Evolutionary conservation across 2,329 filamentous ascomycete genomes (phyloP), one percentile per base, ranked within the genome.

Genomic region (Monosporascus sp.): DNA sequence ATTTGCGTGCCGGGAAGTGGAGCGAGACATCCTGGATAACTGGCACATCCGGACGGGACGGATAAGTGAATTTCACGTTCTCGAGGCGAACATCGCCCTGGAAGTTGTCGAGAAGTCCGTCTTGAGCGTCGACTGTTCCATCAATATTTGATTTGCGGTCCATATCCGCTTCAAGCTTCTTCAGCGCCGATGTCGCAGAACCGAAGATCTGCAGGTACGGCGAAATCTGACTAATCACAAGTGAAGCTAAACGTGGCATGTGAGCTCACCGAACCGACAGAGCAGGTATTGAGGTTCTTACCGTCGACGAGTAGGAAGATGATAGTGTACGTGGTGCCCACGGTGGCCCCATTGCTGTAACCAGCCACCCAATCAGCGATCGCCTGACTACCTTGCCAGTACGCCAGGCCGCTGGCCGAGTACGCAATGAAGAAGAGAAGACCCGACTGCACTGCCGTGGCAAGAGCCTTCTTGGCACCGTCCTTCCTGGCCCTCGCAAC

Each of bases 361-460:
- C 70, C 68, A 3, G 67, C 64, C 7, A 72, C 67, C 2, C 72
- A 65, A 6, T 70, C 64, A 17, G 72, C 71, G 58, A 77, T 76
- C 46, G 52, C 65, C 53, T 55, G 56, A 57, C 80, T 83, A 45
- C 84, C 84, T 64, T 85, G 79, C 81, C 82, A 88, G 61, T 86
- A 86, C 0, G 84, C 83, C 11, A 87, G 67, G 7, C 79, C 83
- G 60, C 85, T 86, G 5, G 82, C 82, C 2, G 80, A 74, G 58
- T 85, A 86, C 3, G 83, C 81, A 53, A 86, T 77, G 60, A 87
- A 86, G 62, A 85, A 87, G 18, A 86, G 66, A n/a, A 82, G 62
- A n/a, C 83, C 83, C 7, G 80, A 73, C 61, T 85, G 82, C 0
- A 81, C 69, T 3, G 78, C 83, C 34, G 77, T 73, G 0, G 77